These are phyloP conservation scores for Mallotus japonicus DNA, from an alignment of 441 rosid genomes.

Conservation along the genomic window DNA sequence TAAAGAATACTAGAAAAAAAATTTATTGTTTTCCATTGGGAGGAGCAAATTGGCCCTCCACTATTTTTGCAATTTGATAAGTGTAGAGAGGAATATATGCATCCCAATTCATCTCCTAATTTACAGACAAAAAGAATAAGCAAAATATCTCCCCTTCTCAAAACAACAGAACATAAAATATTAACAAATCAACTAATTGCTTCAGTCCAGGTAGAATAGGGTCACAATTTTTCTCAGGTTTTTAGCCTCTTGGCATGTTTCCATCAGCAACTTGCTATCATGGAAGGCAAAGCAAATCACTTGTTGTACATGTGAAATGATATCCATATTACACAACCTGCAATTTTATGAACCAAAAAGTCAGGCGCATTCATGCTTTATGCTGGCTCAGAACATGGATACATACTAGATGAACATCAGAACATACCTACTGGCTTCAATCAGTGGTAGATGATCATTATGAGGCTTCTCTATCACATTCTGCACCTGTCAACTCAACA, in stretches of 20 bases:
- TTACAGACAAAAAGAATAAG: slow-evolving; percentile 16
- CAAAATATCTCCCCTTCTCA: slow-evolving; percentile 11
- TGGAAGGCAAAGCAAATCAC: slow-evolving; percentile 96
- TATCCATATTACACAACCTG: slow-evolving; percentile 97
- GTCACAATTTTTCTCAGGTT: slow-evolving; percentile 85
- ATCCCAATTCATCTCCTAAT: slow-evolving; percentile 11
- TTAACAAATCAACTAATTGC: slow-evolving; percentile 21
- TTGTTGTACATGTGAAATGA: slow-evolving; percentile 91
- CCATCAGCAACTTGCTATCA: slow-evolving; percentile 90
- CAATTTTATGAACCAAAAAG: slow-evolving; percentile 22
- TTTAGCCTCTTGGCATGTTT: slow-evolving; percentile 96
- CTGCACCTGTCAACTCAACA: slow-evolving; percentile 59
- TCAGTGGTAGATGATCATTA: slow-evolving; percentile 83
- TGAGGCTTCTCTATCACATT: slow-evolving; percentile 96
- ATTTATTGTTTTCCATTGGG: slow-evolving; percentile 1
- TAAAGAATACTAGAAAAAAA: no score
- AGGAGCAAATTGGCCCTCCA: slow-evolving; percentile 29
- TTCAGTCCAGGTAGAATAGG: slow-evolving; percentile 83
- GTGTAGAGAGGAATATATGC: background rate
- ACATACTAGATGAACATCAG: background rate
- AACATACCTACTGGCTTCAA: slow-evolving; percentile 92
- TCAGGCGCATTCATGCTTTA: background rate
- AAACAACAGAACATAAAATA: slow-evolving; percentile 5
- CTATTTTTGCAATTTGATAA: background rate
- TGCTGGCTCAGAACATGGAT: no score